A percentile compares a stretch with the other conserved stretches of the same genome.
phyloP scores from a whole-genome alignment of 1,139 yeast genomes.

The Protomyces inouyei region DNA sequence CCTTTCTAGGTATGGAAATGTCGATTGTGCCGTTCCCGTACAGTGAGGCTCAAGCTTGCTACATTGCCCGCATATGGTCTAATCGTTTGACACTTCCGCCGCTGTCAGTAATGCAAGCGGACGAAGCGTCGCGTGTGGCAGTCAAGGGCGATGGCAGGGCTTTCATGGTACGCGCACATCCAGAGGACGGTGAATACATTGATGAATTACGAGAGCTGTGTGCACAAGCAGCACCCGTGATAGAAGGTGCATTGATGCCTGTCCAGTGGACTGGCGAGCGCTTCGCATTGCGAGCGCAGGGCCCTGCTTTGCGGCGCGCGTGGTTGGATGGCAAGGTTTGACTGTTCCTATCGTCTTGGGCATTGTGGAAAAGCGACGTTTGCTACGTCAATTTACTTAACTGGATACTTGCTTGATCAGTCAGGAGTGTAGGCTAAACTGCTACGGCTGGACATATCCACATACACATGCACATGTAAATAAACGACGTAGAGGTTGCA shows the following conservation, averaged over 20 bases:
- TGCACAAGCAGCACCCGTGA: background rate
- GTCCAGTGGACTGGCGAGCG: conserved; percentile 10
- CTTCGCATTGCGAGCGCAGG: background rate
- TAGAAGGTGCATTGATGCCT: background rate
- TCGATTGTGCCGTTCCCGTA: conserved; percentile 56
- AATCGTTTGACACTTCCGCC: conserved; percentile 48
- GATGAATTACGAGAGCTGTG: background rate
- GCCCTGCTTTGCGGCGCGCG: background rate
- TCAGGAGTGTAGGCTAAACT: too few relatives aligned
- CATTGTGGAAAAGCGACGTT: too few relatives aligned
- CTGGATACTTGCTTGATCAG: too few relatives aligned
- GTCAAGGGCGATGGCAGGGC: conserved; percentile 41
- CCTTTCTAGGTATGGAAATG: conserved; percentile 47
- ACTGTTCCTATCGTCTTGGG: too few relatives aligned
- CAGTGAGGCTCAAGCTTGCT: conserved; percentile 45
- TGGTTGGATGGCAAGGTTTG: background rate
- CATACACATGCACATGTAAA: too few relatives aligned
- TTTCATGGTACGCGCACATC: conserved; percentile 10
- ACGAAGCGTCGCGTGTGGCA: conserved; percentile 36
- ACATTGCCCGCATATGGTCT: conserved; percentile 52
- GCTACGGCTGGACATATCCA: too few relatives aligned
- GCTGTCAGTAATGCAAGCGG: conserved; percentile 42
- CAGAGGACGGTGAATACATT: conserved; percentile 21
- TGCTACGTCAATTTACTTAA: too few relatives aligned
- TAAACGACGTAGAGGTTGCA: background rate